Base-by-base conservation (phyloP, 2,329 filamentous ascomycete species). In the Fusarium praegraminearum region DNA sequence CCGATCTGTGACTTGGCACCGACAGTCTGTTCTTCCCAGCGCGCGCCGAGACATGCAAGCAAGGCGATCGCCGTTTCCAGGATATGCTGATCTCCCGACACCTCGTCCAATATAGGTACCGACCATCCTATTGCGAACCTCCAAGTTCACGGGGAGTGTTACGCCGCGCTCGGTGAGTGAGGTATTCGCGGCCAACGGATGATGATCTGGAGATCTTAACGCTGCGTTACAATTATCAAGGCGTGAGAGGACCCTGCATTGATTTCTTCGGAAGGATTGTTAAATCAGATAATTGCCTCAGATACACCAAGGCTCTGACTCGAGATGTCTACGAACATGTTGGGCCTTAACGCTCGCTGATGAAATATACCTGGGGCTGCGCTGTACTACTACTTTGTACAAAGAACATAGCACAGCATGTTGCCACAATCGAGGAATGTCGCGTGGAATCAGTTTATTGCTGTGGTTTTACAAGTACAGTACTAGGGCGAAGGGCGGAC, bases 121-220 rank as follows among this genome's bases (percentile, higher is more conserved):
- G 12, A 9, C 5, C 15, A 15, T 20, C 50, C 35, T 56, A 22
- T 56, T 22, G 43, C 16, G 28, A 43, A 36, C 20, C 36, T 44
- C n/a, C 7, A 33, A 22, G n/a, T 33, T 13, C 35, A 38, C 22
- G 40, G 7, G 36, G 35, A 51, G 58, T 57, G 45, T 52, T 53
- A 49, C 46, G 51, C 49, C 28, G 44, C 56, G 33, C 35, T 54
- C 41, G 52, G 52, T 55, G 46, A 62, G 44, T 30, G 28, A 52
- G 52, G 43, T 46, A 36, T 18, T 58, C 56, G 35, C 62, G 36
- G 26, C 54, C 44, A 32, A 46, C 35, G 51, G 20, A 26, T 26
- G 67, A 68, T 68, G 62, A 68, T 65, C 54, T 68, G 50, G 67
- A 71, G 67, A 71, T 63, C 62, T 35, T 45, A 40, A 40, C 30